phyloP scores from a whole-genome alignment of 106 monocot species.

The Phalaenopsis aphrodite region DNA sequence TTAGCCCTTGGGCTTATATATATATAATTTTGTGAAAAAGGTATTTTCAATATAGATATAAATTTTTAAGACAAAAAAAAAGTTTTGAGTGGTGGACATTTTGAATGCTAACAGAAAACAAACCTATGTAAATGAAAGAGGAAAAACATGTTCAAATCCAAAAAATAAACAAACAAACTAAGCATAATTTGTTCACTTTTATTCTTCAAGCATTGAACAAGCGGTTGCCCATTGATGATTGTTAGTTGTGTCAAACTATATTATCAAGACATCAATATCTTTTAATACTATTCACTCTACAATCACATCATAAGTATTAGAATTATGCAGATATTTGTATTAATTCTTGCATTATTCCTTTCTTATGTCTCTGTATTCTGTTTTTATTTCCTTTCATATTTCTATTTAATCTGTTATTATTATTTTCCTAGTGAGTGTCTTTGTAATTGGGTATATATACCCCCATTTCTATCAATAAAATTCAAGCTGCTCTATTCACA shows the following conservation, averaged over 20 bases:
- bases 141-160: neutral
- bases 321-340: no score
- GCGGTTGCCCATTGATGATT: neutral
- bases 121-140: neutral
- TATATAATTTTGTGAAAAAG: no score
- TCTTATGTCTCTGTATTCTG: no score
- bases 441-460: no score
- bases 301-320: neutral
- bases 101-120: neutral
- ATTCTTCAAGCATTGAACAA: neutral
- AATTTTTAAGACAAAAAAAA: neutral
- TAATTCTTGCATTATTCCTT: no score
- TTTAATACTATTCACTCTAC: neutral
- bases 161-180: neutral
- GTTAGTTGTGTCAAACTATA: neutral
- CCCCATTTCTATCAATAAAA: no score
- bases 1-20: no score
- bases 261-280: neutral
- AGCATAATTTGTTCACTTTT: neutral
- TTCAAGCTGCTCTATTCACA: no score
- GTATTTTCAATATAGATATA: no score
- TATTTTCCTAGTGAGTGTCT: no score
- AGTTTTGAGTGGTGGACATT: neutral
- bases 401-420: no score
- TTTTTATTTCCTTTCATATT: no score